Evolutionary conservation across 805 yeast genomes (phyloP).

Genomic region (Aciculoconidium aculeatum): DNA sequence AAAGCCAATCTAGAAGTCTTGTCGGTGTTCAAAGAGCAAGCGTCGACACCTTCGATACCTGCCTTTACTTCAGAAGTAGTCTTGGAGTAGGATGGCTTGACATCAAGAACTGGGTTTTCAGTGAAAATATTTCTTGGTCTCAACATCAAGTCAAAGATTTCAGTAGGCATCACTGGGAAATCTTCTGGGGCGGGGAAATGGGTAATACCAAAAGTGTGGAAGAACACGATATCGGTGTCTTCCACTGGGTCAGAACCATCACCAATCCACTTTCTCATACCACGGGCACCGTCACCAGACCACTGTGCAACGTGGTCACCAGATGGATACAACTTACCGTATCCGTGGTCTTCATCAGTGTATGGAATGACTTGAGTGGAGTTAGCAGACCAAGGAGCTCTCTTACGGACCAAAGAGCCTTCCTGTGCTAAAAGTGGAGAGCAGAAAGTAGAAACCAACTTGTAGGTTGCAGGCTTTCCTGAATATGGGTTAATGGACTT

Average conservation of each 20-base stretch:
- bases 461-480: slow-evolving; percentile 70
- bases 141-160: slow-evolving; percentile 66
- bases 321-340: slow-evolving; percentile 70
- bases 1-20: slow-evolving; percentile 49
- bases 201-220: slow-evolving; percentile 80
- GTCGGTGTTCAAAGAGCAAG: slow-evolving; percentile 37
- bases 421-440: slow-evolving; percentile 69
- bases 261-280: slow-evolving; percentile 66
- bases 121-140: slow-evolving; percentile 77
- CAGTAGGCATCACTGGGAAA: slow-evolving; percentile 87
- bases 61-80: slow-evolving; percentile 40
- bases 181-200: slow-evolving; percentile 89
- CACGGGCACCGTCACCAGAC: slow-evolving; percentile 62
- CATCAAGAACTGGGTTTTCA: slow-evolving; percentile 73
- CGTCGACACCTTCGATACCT: slow-evolving; percentile 27
- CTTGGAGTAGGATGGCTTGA: slow-evolving; percentile 53
- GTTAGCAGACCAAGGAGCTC: slow-evolving; percentile 78
- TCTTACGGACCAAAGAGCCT: slow-evolving; percentile 68
- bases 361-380: slow-evolving; percentile 67
- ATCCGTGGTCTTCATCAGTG: slow-evolving; percentile 44
- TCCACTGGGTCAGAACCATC: slow-evolving; percentile 54
- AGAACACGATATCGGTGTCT: slow-evolving; percentile 66
- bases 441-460: slow-evolving; percentile 69
- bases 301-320: slow-evolving; percentile 74
- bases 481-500: slow-evolving; percentile 59